These are phyloP conservation scores for Solanum neorickii DNA, from an alignment of 257 asterid species.

Conservation along the genomic window DNA sequence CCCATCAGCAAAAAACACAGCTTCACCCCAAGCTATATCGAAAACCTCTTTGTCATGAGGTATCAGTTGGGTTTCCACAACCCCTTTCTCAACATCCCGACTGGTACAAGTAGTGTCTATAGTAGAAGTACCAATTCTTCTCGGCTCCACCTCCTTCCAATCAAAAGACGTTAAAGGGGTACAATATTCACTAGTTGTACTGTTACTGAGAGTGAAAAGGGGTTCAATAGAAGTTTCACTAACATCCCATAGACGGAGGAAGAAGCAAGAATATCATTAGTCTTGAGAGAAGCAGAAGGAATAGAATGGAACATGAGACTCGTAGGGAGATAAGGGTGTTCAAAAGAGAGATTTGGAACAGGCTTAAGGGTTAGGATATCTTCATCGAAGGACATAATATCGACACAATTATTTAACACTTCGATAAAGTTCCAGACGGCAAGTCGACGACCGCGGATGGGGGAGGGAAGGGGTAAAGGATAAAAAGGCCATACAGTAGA, in stretches of 20 bases:
- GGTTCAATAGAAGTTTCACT: slow-evolving; percentile 40
- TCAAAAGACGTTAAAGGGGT: slow-evolving; percentile 89
- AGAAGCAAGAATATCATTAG: slow-evolving; percentile 60
- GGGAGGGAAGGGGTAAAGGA: slow-evolving; percentile 6
- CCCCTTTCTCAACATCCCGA: slow-evolving; percentile 77
- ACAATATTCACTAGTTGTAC: slow-evolving; percentile 63
- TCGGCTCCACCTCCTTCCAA: slow-evolving; percentile 84
- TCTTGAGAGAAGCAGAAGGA: slow-evolving; percentile 17
- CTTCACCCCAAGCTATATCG: slow-evolving; percentile 96
- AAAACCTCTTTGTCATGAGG: slow-evolving; percentile 91
- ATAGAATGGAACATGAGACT: slow-evolving; percentile 72
- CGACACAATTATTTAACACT: slow-evolving; percentile 64
- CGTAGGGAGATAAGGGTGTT: slow-evolving; percentile 89
- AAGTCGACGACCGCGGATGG: slow-evolving; percentile 29
- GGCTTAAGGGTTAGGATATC: slow-evolving; percentile 38
- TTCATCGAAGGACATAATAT: slow-evolving; percentile 61
- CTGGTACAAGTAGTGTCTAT: slow-evolving; percentile 86
- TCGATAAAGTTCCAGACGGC: slow-evolving; percentile 77
- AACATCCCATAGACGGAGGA: slow-evolving; percentile 81
- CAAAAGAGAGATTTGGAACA: slow-evolving; percentile 50
- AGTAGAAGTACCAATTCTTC: slow-evolving; percentile 71
- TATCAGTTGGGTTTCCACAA: slow-evolving; percentile 72
- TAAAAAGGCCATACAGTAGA: slow-evolving; percentile 76
- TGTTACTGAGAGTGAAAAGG: slow-evolving; percentile 40
- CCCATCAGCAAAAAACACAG: slow-evolving; percentile 85